Percentiles rank a stretch among this genome's conserved stretches.
phyloP scores from a whole-genome alignment of 768 basidiomycete genomes.

The Suillus hirtellus region DNA sequence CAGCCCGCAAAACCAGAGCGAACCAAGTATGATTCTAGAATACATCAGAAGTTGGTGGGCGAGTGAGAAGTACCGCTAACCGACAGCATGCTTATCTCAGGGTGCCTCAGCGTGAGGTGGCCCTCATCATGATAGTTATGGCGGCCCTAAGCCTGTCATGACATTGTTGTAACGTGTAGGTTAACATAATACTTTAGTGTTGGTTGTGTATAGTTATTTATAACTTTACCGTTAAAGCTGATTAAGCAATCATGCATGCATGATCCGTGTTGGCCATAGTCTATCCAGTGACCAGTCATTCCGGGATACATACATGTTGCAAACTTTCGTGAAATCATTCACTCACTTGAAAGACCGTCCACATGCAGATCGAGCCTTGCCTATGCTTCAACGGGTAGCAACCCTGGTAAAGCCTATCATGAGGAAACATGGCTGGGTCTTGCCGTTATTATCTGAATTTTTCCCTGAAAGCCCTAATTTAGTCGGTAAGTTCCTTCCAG shows the following conservation, averaged over 20 bases:
- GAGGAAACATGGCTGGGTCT: slow-evolving; percentile 78
- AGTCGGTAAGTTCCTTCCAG: slow-evolving; percentile 48
- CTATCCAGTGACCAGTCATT: background rate
- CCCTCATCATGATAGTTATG: too few relatives aligned
- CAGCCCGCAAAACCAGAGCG: background rate
- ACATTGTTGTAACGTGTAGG: too few relatives aligned
- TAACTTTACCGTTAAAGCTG: background rate
- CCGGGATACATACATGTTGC: slow-evolving; percentile 41
- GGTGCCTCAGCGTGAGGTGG: background rate
- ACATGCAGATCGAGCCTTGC: slow-evolving; percentile 65
- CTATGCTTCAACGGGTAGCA: slow-evolving; percentile 66
- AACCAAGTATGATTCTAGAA: background rate
- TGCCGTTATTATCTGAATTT: slow-evolving; percentile 84
- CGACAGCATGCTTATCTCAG: background rate
- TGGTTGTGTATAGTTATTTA: too few relatives aligned
- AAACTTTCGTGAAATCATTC: slow-evolving; percentile 63
- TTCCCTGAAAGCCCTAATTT: slow-evolving; percentile 74
- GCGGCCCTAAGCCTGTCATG: too few relatives aligned
- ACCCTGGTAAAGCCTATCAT: slow-evolving; percentile 93
- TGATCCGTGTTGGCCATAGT: background rate
- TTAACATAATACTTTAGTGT: too few relatives aligned
- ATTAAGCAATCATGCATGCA: background rate
- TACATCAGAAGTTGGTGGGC: background rate
- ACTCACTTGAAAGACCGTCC: slow-evolving; percentile 71
- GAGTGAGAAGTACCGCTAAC: background rate